These are phyloP conservation scores for Beverwykella pulmonaria DNA, from an alignment of 495 filamentous ascomycete species.

Conservation along the genomic window DNA sequence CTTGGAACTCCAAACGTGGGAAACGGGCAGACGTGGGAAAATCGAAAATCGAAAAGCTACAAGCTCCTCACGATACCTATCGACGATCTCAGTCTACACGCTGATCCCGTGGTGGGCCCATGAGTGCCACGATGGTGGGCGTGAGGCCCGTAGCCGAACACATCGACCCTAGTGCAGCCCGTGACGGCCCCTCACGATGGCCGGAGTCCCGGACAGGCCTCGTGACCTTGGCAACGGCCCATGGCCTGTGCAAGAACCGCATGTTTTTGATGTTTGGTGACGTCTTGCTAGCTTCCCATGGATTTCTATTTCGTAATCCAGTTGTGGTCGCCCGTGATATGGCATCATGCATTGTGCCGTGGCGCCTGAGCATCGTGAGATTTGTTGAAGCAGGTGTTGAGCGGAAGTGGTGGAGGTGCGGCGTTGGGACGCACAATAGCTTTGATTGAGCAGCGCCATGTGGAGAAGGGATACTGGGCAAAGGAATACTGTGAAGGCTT, in stretches of 20 bases:
- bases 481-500: constrained; percentile 1
- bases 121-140: not conserved
- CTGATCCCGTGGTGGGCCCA: not conserved
- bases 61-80: not conserved
- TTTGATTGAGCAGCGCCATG: not conserved
- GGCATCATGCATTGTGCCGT: constrained; percentile 16
- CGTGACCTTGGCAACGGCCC: constrained; percentile 22
- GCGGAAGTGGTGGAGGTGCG: not conserved
- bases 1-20: not conserved
- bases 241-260: not conserved
- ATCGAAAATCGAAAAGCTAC: not conserved
- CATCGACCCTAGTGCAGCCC: not conserved
- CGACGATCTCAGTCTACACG: not conserved
- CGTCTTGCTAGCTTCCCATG: constrained; percentile 14
- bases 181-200: not conserved
- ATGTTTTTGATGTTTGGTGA: constrained; percentile 8
- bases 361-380: constrained; percentile 2
- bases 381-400: not conserved
- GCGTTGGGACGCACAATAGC: too few species aligned
- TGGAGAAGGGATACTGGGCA: not conserved
- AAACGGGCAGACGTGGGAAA: not conserved
- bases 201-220: constrained; percentile 5
- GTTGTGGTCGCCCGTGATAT: not conserved
- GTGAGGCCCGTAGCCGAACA: not conserved
- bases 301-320: constrained; percentile 28